These are phyloP conservation scores for Paramecium primaurelia DNA, from an alignment of 73 alveolate genomes.

Conservation along the genomic window DNA sequence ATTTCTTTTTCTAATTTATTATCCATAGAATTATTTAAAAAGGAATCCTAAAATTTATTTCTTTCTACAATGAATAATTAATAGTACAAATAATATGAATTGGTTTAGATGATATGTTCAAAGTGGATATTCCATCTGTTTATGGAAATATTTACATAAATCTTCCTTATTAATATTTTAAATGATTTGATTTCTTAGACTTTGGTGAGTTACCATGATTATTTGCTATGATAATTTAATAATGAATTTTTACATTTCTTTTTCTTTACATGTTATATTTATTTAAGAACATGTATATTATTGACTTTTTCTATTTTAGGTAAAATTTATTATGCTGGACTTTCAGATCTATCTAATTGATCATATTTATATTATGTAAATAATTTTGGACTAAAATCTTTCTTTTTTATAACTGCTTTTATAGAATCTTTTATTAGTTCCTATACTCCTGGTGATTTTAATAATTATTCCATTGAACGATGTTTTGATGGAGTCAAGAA, in stretches of 20 bases:
- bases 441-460: background rate
- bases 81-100: background rate
- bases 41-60: background rate
- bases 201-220: background rate
- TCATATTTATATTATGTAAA: background rate
- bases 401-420: background rate
- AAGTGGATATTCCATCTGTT: background rate
- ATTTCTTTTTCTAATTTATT: background rate
- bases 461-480: slow-evolving; percentile 29
- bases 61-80: background rate
- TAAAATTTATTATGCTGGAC: slow-evolving; percentile 18
- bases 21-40: slow-evolving; percentile 13
- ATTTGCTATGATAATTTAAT: background rate
- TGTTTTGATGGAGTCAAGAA: background rate
- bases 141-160: background rate
- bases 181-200: background rate
- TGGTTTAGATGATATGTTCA: slow-evolving; percentile 36
- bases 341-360: background rate
- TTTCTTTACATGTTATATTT: background rate
- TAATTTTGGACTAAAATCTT: background rate
- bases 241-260: background rate
- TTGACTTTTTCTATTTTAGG: background rate
- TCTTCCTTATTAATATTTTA: background rate
- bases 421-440: slow-evolving; percentile 15
- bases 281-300: slow-evolving; percentile 1